Evolutionary conservation across 495 filamentous ascomycete species (phyloP), one percentile per base, ranked within the genome.

Genomic region (Aspergillus asperescens): DNA sequence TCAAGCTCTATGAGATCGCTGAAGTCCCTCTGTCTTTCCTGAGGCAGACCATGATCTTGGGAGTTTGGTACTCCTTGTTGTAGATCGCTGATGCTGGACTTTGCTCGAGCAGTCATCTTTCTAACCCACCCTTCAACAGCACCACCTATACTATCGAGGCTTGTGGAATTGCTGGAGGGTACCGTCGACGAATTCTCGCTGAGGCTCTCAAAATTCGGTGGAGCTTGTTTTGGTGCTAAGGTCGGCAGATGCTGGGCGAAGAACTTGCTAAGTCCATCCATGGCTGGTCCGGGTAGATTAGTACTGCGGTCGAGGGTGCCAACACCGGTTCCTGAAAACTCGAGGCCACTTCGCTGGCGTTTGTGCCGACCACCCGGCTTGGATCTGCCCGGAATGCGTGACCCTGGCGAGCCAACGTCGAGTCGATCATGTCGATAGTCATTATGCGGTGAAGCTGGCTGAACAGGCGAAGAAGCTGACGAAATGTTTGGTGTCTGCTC

Each of bases 51-150:
- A 41, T 55, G 49, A 54, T 57, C 46, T 63, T 64, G 67, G 4
- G 71, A 71, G 48, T 22, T 59, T 2, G 62, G 39, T 6, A 62
- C 50, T 9, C 59, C 57, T 55, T 70, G 70, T 40, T 75, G 72
- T 37, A 75, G 55, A 19, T 76, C 73, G 44, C 58, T 69, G 51
- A 76, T 55, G 13, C 68, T 63, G 15, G 63, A 57, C 41, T 72
- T 76, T 1, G 73, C 71, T 20, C 70, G 67, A 5, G 77, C 79
- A 31, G 86, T 88, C 48, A 92, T 80, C 55, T 85, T 89, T 37
- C 90, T 75, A 56, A 96, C 77, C 89, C 93, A 98, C 6, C 84
- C 82, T 66, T 96, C 92, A 24, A 98, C 79, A 10, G 84, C 86
- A 10, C 87, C 84, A 0, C 90, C 90, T 1, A 94, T 82, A 48